Evolutionary conservation across 1,139 yeast genomes (phyloP), one percentile per base, ranked within the genome.

Genomic region (Pneumocystis murina): DNA sequence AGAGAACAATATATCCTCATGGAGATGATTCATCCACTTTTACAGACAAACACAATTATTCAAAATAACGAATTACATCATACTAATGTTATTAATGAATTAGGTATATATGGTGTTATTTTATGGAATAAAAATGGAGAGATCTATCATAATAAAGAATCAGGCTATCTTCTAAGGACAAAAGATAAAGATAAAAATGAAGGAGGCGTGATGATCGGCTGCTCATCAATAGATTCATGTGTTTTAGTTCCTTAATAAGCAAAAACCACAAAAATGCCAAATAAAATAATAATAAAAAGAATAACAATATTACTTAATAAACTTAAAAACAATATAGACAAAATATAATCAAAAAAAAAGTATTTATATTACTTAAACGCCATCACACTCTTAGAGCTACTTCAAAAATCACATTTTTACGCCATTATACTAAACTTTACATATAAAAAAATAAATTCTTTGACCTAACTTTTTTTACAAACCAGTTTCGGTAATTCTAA

Each of bases 191-290:
- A 86, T 2, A 86, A 95, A 64, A 84, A 92, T 74, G 98, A 92
- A 77, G 98, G 98, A 62, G 98, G 98, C 54, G 97, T 92, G 41
- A 97, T 97, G 39, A 97, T 98, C 16, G 98, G 98, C 0, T 92
- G 87, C 75, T 98, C 97, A 12, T 90, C 97, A 74, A 89, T 92
- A 63, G 98, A 92, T 74, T 48, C 55, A 1, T 48, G 55, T 24
- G 55, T 20, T 20, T 48, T 48, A 24, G 17, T 48, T 48, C 33
- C 55, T 48, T 48, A 17, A 40, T 8, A 48, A 48, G 33, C 35
- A 7, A 6, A 33, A 33, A 33, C 8, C 35, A 33, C 8, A 33
- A 7, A 33, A 33, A 33, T 33, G 2, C 5, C 14, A 24, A 48
- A 48, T 20, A 17, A 43, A 43, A 20, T 20, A 24, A 20, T 17